Evolutionary conservation across 2,329 filamentous ascomycete genomes (phyloP).

Genomic region (Trichoderma arundinaceum): DNA sequence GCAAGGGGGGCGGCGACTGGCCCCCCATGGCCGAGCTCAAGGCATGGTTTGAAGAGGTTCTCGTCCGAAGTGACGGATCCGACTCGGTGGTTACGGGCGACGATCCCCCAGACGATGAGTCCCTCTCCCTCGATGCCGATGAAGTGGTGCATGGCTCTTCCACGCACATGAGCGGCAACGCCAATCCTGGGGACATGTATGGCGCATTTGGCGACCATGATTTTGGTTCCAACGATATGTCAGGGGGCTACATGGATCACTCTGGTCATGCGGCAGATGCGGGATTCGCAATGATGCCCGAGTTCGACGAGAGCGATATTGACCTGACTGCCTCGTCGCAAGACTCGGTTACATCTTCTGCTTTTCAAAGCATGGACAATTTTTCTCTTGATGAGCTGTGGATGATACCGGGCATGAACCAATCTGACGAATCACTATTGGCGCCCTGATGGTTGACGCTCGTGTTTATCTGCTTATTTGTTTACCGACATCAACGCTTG

Average conservation of each 20-base stretch:
- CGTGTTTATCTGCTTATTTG: neutral
- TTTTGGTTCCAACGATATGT: neutral
- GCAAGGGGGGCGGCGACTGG: conserved; percentile 60
- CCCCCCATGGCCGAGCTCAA: conserved; percentile 63
- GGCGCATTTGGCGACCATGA: neutral
- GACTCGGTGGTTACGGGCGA: neutral
- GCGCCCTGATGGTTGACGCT: neutral
- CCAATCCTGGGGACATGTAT: neutral
- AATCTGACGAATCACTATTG: neutral
- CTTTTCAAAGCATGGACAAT: neutral
- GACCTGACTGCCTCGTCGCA: neutral
- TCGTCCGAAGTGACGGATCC: conserved; percentile 4
- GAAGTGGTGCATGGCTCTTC: conserved; percentile 29
- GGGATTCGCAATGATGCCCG: neutral
- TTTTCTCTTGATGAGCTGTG: neutral
- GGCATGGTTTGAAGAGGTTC: conserved; percentile 63
- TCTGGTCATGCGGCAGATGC: neutral
- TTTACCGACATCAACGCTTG: neutral
- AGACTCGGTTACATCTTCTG: neutral
- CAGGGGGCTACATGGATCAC: neutral
- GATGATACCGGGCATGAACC: neutral
- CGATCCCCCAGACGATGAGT: neutral
- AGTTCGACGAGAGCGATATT: neutral
- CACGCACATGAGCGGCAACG: neutral
- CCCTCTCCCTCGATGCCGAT: neutral